Percentiles rank a stretch among this genome's conserved stretches.
phyloP scores from a whole-genome alignment of 1,284 basidiomycete species.

The Polyporus tsugae region DNA sequence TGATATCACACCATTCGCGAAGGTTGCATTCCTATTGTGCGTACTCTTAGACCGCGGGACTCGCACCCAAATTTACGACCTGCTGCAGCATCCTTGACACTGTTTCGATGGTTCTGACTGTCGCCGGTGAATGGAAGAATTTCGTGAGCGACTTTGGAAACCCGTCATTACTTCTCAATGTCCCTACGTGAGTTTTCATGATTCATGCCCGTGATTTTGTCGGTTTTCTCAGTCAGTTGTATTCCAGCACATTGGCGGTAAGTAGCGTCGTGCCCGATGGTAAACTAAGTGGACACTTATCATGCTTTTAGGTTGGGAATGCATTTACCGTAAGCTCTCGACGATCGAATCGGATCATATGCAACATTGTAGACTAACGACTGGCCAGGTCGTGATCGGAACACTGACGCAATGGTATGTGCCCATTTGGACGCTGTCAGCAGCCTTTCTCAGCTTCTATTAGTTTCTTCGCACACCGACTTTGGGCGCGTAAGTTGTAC shows the following conservation, averaged over 20 bases:
- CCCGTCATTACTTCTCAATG: background rate
- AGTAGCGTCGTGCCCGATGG: background rate
- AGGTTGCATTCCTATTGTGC: background rate
- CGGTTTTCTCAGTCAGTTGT: background rate
- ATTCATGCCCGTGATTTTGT: too few relatives aligned
- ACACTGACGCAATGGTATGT: background rate
- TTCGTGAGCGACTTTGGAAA: background rate
- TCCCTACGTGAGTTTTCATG: background rate
- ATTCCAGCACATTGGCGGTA: background rate
- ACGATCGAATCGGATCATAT: background rate
- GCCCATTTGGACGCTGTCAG: background rate
- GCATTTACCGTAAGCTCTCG: background rate
- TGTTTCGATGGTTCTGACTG: background rate
- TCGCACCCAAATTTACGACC: too few relatives aligned
- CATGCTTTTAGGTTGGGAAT: background rate
- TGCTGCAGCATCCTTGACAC: background rate
- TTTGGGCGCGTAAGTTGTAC: background rate
- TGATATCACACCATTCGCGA: background rate
- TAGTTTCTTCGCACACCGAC: background rate
- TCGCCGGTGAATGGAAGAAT: background rate
- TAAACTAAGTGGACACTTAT: background rate
- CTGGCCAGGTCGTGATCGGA: background rate
- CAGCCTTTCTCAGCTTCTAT: background rate
- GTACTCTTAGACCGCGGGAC: background rate
- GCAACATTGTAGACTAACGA: too few relatives aligned